Evolutionary conservation across 2,329 filamentous ascomycete genomes (phyloP).

Genomic region (Pseudocercospora musae): DNA sequence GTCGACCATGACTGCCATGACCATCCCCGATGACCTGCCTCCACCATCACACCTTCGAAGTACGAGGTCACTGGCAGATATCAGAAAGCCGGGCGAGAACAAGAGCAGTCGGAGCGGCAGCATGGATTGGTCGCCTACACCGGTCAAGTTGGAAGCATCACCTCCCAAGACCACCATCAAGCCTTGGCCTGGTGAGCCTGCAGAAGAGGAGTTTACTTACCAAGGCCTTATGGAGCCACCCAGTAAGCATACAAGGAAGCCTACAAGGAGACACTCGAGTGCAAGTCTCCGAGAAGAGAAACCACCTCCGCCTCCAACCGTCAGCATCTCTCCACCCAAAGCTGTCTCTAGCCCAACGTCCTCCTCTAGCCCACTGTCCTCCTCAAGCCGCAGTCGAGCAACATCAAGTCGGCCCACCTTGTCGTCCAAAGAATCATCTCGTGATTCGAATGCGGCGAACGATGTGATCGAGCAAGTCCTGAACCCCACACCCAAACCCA

Average conservation of each 20-base stretch:
- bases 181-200: constrained; percentile 1
- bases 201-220: neutral
- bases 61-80: constrained; percentile 9
- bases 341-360: neutral
- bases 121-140: neutral
- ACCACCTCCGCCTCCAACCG: neutral
- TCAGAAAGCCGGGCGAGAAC: constrained; percentile 5
- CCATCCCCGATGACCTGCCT: constrained; percentile 7
- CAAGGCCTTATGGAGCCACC: neutral
- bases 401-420: neutral
- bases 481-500: neutral
- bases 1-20: constrained; percentile 7
- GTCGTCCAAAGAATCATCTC: neutral
- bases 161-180: neutral
- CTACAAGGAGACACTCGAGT: constrained; percentile 11
- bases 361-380: too few species aligned
- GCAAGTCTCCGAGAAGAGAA: constrained; percentile 3
- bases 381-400: neutral
- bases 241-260: neutral
- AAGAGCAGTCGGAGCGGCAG: neutral
- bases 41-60: constrained; percentile 8
- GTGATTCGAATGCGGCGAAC: neutral
- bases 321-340: neutral
- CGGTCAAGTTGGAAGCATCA: neutral
- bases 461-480: neutral